Percentiles rank a stretch among this genome's conserved stretches.
Conservation (phyloP, 2,329 filamentous ascomycete species). For the Colletotrichum shisoi region DNA sequence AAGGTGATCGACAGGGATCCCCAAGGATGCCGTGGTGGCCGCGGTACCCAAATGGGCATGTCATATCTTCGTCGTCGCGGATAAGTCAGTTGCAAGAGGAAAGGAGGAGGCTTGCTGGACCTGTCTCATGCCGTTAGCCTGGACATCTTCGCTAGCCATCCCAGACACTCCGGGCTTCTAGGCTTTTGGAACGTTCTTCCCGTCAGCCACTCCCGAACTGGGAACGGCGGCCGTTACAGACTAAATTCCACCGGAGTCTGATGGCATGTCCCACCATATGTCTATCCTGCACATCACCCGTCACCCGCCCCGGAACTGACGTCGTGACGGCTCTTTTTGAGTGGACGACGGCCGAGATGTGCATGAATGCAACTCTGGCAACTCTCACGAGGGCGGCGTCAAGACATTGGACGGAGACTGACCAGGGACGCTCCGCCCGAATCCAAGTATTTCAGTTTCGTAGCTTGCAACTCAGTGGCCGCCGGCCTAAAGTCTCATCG, state of each 20-base stretch:
- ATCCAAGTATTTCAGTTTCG: slow-evolving; percentile 21
- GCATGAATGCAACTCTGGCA: slow-evolving; percentile 30
- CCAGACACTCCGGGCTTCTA: slow-evolving; percentile 17
- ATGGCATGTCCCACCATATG: slow-evolving; percentile 10
- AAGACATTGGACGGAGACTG: slow-evolving; percentile 27
- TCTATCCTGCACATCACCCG: slow-evolving; percentile 24
- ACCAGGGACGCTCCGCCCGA: slow-evolving; percentile 14
- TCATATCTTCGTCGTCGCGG: slow-evolving; percentile 29
- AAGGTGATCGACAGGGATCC: slow-evolving; percentile 35
- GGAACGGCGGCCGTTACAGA: slow-evolving; percentile 10
- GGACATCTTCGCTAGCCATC: slow-evolving; percentile 15
- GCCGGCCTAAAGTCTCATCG: slow-evolving; percentile 9
- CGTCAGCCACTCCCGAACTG: slow-evolving; percentile 21
- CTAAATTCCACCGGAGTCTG: neutral
- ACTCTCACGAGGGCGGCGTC: slow-evolving; percentile 35
- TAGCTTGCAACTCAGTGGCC: neutral
- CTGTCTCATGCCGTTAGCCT: slow-evolving; percentile 32
- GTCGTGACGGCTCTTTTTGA: neutral
- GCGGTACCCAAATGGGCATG: slow-evolving; percentile 24
- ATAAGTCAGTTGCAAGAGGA: slow-evolving; percentile 36
- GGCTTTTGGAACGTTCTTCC: slow-evolving; percentile 31
- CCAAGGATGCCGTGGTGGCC: slow-evolving; percentile 30
- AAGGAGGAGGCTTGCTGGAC: slow-evolving; percentile 21
- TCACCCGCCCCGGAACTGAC: slow-evolving; percentile 4
- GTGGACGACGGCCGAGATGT: slow-evolving; percentile 15